A percentile compares a stretch with the other conserved stretches of the same genome.
Evolutionary conservation across 345 rosid genomes (phyloP).

Genomic region (Acer saccharum): DNA sequence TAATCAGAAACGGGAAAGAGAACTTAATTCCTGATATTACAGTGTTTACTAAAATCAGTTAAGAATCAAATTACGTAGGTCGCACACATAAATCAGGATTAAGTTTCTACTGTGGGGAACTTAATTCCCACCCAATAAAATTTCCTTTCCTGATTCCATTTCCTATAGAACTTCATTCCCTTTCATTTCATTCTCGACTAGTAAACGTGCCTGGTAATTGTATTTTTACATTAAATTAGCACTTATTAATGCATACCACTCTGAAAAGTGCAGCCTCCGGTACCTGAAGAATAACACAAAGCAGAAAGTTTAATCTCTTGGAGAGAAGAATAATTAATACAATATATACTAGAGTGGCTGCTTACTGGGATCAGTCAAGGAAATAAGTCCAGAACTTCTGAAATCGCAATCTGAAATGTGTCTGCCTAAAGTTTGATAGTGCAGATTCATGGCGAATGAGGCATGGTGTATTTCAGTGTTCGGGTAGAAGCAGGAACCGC

Average conservation of each 20-base stretch:
- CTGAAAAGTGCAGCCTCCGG: slow-evolving; percentile 22
- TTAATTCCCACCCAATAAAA: too few relatives aligned
- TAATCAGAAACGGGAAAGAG: too few relatives aligned
- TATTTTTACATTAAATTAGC: not conserved
- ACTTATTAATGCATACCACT: slow-evolving; percentile 13
- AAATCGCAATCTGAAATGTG: slow-evolving; percentile 5
- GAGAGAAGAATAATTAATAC: not conserved
- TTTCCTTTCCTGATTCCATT: too few relatives aligned
- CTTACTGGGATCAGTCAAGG: slow-evolving; percentile 24
- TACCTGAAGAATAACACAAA: slow-evolving; percentile 24
- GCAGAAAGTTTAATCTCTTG: not conserved
- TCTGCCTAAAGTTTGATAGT: slow-evolving; percentile 11
- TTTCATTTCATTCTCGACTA: too few relatives aligned
- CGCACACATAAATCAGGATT: too few relatives aligned
- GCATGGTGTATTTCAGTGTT: slow-evolving; percentile 22
- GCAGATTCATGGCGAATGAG: slow-evolving; percentile 23
- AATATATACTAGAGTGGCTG: not conserved
- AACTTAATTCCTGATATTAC: too few relatives aligned
- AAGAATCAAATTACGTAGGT: too few relatives aligned
- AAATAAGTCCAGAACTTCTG: slow-evolving; percentile 13
- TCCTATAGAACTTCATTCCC: too few relatives aligned
- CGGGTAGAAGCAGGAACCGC: slow-evolving; percentile 22
- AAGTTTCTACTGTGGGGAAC: too few relatives aligned
- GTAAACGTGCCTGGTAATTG: too few relatives aligned
- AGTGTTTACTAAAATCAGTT: too few relatives aligned